Percentiles rank a stretch among this genome's conserved stretches.
Conservation (phyloP, 1,284 basidiomycete genomes). For the Mycosarcoma mackinlayi region DNA sequence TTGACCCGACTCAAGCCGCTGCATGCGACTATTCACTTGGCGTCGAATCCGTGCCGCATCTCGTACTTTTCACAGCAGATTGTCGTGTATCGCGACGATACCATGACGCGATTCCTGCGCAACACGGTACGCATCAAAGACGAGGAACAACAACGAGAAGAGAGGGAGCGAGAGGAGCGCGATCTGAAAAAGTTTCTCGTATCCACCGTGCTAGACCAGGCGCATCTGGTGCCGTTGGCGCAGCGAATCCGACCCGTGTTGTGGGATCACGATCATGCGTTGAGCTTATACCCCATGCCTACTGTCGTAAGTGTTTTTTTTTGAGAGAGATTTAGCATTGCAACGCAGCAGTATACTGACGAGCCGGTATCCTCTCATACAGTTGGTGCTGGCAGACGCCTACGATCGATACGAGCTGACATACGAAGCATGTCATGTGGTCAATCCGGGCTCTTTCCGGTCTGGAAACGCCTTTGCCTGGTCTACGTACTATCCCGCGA, state of each 20-base stretch:
- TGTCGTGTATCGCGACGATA: constrained; percentile 90
- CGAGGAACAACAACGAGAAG: constrained; percentile 35
- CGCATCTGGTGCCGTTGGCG: constrained; percentile 82
- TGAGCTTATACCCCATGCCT: constrained; percentile 93
- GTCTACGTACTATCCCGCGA: constrained; percentile 68
- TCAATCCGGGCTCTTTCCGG: constrained; percentile 82
- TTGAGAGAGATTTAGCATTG: too few species aligned
- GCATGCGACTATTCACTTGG: constrained; percentile 71
- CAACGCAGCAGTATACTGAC: too few species aligned
- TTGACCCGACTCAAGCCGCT: constrained; percentile 30
- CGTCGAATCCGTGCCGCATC: constrained; percentile 91
- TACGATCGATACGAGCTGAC: constrained; percentile 96
- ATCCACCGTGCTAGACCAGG: constrained; percentile 68
- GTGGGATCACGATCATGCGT: constrained; percentile 89
- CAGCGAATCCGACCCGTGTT: constrained; percentile 83
- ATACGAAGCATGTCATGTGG: constrained; percentile 97
- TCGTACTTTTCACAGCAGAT: constrained; percentile 97
- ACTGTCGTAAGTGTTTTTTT: constrained; percentile 76
- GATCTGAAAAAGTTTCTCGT: constrained; percentile 55
- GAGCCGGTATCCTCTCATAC: too few species aligned
- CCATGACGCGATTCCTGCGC: constrained; percentile 92
- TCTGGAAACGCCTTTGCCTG: constrained; percentile 61
- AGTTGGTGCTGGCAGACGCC: constrained; percentile 95
- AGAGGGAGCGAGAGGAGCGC: constrained; percentile 58
- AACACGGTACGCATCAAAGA: constrained; percentile 72